Evolutionary conservation across 2,329 filamentous ascomycete genomes (phyloP).

Genomic region (Pseudogymnoascus destructans): DNA sequence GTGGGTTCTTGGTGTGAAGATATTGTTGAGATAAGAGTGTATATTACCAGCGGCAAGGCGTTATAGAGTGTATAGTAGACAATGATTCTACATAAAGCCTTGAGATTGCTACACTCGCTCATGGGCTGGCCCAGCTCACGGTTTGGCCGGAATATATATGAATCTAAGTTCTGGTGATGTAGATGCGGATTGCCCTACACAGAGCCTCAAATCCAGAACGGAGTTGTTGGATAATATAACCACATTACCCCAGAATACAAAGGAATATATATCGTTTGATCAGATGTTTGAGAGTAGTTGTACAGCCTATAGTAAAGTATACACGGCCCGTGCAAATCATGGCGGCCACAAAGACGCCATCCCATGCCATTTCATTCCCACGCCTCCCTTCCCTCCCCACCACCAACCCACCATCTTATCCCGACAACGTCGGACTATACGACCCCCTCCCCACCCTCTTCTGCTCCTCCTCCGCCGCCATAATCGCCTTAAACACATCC

Average conservation of each 20-base stretch:
- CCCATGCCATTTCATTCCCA: conserved; percentile 13
- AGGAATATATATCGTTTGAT: background rate
- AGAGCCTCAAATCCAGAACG: background rate
- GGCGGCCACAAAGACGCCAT: conserved; percentile 7
- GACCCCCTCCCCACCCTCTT: conserved; percentile 27
- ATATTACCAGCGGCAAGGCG: conserved; percentile 10
- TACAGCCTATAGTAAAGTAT: conserved; percentile 3
- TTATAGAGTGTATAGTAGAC: conserved; percentile 10
- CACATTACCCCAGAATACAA: background rate
- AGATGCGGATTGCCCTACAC: background rate
- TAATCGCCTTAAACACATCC: conserved; percentile 51
- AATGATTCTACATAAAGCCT: conserved; percentile 8
- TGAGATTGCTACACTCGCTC: background rate
- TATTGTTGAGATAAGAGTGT: conserved; percentile 5
- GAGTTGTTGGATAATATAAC: background rate
- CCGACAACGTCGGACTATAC: conserved; percentile 21
- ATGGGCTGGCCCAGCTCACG: too few relatives aligned
- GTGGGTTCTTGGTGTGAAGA: conserved; percentile 3
- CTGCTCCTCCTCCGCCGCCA: conserved; percentile 27
- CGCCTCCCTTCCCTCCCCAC: background rate
- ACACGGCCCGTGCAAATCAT: conserved; percentile 1
- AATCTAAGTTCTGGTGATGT: background rate
- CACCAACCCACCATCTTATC: background rate
- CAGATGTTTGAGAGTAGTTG: conserved; percentile 5
- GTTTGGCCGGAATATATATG: too few relatives aligned